Percentiles rank a stretch among this genome's conserved stretches.
Evolutionary conservation across 257 asterid species (phyloP).

Genomic region (Solanum habrochaites): DNA sequence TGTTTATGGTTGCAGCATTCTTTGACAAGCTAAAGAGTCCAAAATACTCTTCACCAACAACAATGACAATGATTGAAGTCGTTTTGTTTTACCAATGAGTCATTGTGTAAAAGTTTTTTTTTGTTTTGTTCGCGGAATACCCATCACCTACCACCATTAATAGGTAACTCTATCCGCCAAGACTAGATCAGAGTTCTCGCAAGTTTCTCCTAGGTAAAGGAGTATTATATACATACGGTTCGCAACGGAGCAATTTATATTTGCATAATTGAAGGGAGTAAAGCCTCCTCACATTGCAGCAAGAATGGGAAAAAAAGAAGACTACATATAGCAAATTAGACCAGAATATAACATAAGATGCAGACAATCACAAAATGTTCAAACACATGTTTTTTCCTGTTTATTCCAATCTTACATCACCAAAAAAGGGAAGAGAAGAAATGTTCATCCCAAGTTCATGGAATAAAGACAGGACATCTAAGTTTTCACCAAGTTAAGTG

Average conservation of each 20-base stretch:
- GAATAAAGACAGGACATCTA: constrained; percentile 7
- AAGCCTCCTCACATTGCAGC: neutral
- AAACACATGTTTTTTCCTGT: neutral
- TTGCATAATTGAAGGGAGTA: neutral
- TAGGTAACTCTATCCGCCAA: no score
- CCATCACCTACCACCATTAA: neutral
- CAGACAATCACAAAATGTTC: neutral
- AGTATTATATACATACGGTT: neutral
- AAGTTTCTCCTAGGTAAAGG: neutral
- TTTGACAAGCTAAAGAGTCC: neutral
- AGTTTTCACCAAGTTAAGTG: neutral
- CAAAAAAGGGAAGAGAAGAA: neutral
- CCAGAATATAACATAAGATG: neutral
- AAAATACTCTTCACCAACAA: neutral
- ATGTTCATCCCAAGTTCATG: neutral
- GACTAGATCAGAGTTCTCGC: neutral
- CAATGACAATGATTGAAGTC: neutral
- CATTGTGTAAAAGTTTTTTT: neutral
- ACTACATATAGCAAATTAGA: neutral
- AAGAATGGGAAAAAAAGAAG: neutral
- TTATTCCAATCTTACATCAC: neutral
- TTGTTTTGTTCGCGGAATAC: neutral
- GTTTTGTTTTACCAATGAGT: neutral
- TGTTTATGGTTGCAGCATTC: neutral
- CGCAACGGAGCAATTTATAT: neutral